Evolutionary conservation across 129 eudicot genomes (phyloP), one percentile per base, ranked within the genome.

Genomic region (Daucus carota): DNA sequence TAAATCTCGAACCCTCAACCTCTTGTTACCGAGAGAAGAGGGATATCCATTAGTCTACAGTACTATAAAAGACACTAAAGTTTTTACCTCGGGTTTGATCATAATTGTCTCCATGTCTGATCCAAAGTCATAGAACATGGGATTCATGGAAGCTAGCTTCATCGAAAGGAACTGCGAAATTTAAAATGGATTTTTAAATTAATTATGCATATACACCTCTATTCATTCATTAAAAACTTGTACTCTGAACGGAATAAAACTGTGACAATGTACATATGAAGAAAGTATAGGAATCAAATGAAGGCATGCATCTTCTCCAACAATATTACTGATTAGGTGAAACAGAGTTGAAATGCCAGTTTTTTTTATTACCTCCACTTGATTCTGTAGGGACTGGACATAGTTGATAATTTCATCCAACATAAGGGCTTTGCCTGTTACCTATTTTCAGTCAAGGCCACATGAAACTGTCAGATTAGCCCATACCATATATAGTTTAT

Each of bases 371-470:
- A 93, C 98, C 96, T 93, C 98, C 43, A 93, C 97, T 91, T 93
- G 98, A 83, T 90, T 83, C 85, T 93, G 98, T 68, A 93, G 91
- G 83, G 98, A 93, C 77, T 93, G 98, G 79, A 93, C 97, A 87
- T 93, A 93, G 81, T 91, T 93, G 75, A 93, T 93, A 20, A 93
- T 93, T 78, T 93, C 98, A 83, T 93, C 98, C 96, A 93, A 84
- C 97, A 93, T 86, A 76, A 88, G 94, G 88, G 98, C 98, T 96
- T 93, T 93, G 76, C 98, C 98, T 57, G 97, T 90, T 48, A 93
- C 93, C 98, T 92, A 74, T 82, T 76, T 75, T 72, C 80, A 84
- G 74, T 80, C 78, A 83, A 81, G 29, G 29, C 83, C 94, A 90
- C 85, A 86, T 90, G 89, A 85, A 88, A 22, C 9, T 85, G 96